Conservation (phyloP, 2,329 filamentous ascomycete genomes). For the Golovinomyces cichoracearum region DNA sequence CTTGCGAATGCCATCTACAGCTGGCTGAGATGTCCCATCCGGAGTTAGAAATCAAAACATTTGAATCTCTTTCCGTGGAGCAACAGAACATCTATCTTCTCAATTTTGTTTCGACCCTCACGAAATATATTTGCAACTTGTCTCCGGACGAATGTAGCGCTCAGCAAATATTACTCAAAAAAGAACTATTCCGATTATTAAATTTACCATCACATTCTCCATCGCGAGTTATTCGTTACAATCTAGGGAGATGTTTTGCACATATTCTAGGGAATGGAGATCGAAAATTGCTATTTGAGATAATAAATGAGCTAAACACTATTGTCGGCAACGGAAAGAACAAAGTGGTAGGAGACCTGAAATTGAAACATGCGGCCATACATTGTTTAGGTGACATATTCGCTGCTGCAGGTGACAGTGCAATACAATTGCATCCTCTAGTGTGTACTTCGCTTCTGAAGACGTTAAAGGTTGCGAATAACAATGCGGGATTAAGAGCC, state of each 20-base stretch:
- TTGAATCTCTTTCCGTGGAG: slow-evolving; percentile 69
- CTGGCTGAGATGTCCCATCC: slow-evolving; percentile 18
- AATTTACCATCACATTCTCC: slow-evolving; percentile 57
- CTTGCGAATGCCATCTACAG: neutral
- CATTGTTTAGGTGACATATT: slow-evolving; percentile 74
- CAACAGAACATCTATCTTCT: slow-evolving; percentile 90
- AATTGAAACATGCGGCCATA: slow-evolving; percentile 64
- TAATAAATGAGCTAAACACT: slow-evolving; percentile 60
- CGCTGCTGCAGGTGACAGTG: slow-evolving; percentile 77
- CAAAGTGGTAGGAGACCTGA: slow-evolving; percentile 48
- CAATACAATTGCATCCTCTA: slow-evolving; percentile 55
- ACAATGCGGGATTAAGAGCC: slow-evolving; percentile 57
- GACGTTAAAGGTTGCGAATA: slow-evolving; percentile 51
- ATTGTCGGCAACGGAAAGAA: slow-evolving; percentile 50
- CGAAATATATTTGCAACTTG: slow-evolving; percentile 51
- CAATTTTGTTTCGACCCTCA: slow-evolving; percentile 61
- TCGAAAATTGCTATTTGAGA: slow-evolving; percentile 77
- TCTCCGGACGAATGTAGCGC: slow-evolving; percentile 56
- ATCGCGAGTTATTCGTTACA: slow-evolving; percentile 71
- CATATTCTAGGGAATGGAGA: slow-evolving; percentile 67
- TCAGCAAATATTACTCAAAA: slow-evolving; percentile 79
- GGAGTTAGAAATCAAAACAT: slow-evolving; percentile 71
- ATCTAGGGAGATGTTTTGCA: slow-evolving; percentile 59
- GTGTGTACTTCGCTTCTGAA: slow-evolving; percentile 49
- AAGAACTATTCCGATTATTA: slow-evolving; percentile 80